Conservation (phyloP, 208 protist species). For the Wallacemonas sp. region DNA sequence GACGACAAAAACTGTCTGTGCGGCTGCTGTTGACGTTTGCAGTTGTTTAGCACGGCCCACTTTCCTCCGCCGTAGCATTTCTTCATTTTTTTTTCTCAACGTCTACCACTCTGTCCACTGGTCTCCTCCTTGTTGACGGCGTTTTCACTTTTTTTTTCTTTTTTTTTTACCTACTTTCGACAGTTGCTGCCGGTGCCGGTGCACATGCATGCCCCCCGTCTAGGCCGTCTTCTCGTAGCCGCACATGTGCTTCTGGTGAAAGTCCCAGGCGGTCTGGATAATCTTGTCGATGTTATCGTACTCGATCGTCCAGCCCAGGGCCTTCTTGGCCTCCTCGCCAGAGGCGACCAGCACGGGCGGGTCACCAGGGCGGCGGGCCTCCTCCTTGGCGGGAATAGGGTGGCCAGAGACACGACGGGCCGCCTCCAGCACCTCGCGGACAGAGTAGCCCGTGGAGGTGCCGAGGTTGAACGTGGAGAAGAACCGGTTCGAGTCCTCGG, state of each 20-base stretch:
- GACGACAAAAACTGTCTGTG: no score
- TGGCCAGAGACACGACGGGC: constrained; percentile 91
- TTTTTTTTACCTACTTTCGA: no score
- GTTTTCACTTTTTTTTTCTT: no score
- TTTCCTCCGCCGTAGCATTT: no score
- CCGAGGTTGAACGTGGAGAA: constrained; percentile 96
- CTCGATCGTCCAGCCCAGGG: constrained; percentile 76
- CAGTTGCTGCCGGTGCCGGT: no score
- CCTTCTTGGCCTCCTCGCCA: constrained; percentile 51
- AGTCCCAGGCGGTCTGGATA: constrained; percentile 78
- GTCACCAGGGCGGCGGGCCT: constrained; percentile 67
- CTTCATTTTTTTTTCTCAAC: no score
- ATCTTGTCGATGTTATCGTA: constrained; percentile 84
- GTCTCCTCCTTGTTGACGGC: no score
- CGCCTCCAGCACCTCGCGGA: constrained; percentile 95
- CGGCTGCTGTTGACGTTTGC: no score
- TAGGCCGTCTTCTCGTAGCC: constrained; percentile 36
- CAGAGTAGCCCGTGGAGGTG: constrained; percentile 93
- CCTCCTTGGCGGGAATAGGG: constrained; percentile 84
- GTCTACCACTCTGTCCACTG: no score
- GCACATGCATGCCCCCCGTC: no score
- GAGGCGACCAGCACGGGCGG: constrained; percentile 76
- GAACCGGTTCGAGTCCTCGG: constrained; percentile 46
- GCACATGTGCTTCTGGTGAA: constrained; percentile 59
- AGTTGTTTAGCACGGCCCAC: no score